Evolutionary conservation across 2,329 filamentous ascomycete species (phyloP).

Genomic region (Hypoxylon sp.): DNA sequence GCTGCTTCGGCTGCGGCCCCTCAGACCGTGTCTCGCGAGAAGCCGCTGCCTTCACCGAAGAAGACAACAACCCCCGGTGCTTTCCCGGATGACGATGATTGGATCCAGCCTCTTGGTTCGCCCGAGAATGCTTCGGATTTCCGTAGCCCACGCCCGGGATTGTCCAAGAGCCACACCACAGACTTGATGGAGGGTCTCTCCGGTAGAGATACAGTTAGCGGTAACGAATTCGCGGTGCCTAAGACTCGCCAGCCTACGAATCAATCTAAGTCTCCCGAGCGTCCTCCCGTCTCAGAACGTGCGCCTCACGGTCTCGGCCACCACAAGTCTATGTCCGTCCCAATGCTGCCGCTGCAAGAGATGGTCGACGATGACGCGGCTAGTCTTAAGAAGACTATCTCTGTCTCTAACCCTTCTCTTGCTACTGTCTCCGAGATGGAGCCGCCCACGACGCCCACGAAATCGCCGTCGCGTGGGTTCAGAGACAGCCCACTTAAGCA

Average conservation of each 20-base stretch:
- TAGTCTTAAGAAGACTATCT: constrained; percentile 65
- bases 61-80: constrained; percentile 61
- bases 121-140: constrained; percentile 47
- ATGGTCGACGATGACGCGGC: constrained; percentile 44
- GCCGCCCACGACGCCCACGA: constrained; percentile 59
- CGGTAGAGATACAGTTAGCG: constrained; percentile 58
- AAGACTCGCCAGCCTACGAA: constrained; percentile 49
- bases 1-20: constrained; percentile 41
- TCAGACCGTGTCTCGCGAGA: constrained; percentile 47
- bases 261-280: constrained; percentile 49
- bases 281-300: constrained; percentile 43
- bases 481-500: constrained; percentile 86
- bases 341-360: constrained; percentile 54
- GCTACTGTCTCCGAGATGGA: constrained; percentile 56
- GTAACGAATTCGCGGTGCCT: constrained; percentile 55
- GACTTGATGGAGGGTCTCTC: constrained; percentile 67
- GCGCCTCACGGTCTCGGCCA: constrained; percentile 54
- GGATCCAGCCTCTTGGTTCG: constrained; percentile 63
- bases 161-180: constrained; percentile 67
- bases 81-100: constrained; percentile 69
- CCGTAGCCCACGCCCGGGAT: constrained; percentile 58
- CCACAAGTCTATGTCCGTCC: constrained; percentile 70
- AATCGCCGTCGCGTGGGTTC: constrained; percentile 64
- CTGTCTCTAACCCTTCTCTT: constrained; percentile 64
- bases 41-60: constrained; percentile 49